phyloP scores from a whole-genome alignment of 352 stramenopile genomes.

The Phytophthora nicotianae region DNA sequence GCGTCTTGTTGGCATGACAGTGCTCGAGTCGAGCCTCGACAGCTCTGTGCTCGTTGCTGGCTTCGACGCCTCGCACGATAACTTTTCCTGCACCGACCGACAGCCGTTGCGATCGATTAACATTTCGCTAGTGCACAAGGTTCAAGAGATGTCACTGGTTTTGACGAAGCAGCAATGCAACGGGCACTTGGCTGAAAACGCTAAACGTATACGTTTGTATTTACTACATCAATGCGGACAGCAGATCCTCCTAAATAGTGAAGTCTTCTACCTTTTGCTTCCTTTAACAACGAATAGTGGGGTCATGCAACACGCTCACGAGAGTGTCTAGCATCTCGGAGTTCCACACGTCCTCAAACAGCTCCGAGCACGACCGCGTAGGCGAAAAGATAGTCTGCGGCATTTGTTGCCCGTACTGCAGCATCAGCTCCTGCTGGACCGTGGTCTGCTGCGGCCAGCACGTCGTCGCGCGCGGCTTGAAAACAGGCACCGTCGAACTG shows the following conservation, averaged over 20 bases:
- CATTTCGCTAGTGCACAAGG: conserved; percentile 18
- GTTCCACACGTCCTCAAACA: conserved; percentile 51
- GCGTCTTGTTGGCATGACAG: not conserved
- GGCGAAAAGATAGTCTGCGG: conserved; percentile 25
- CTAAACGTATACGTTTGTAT: conserved; percentile 13
- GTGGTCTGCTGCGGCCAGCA: conserved; percentile 29
- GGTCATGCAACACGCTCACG: conserved; percentile 43
- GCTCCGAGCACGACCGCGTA: conserved; percentile 33
- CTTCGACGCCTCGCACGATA: not conserved
- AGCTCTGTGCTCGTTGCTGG: conserved; percentile 1
- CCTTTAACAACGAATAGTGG: conserved; percentile 34
- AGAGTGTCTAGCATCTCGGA: conserved; percentile 51
- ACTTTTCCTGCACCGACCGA: not conserved
- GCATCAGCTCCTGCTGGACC: conserved; percentile 19
- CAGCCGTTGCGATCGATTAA: conserved; percentile 9
- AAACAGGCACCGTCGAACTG: conserved; percentile 14
- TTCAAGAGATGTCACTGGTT: conserved; percentile 14
- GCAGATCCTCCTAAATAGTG: conserved; percentile 19
- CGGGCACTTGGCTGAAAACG: conserved; percentile 12
- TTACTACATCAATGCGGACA: conserved; percentile 11
- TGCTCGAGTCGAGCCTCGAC: too few species aligned
- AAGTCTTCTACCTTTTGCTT: conserved; percentile 1
- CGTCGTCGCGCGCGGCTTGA: conserved; percentile 22
- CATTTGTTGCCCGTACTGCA: conserved; percentile 26
- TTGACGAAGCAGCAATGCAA: not conserved